Conservation (phyloP, 2,329 filamentous ascomycete species). For the Orbilia ellipsospora region DNA sequence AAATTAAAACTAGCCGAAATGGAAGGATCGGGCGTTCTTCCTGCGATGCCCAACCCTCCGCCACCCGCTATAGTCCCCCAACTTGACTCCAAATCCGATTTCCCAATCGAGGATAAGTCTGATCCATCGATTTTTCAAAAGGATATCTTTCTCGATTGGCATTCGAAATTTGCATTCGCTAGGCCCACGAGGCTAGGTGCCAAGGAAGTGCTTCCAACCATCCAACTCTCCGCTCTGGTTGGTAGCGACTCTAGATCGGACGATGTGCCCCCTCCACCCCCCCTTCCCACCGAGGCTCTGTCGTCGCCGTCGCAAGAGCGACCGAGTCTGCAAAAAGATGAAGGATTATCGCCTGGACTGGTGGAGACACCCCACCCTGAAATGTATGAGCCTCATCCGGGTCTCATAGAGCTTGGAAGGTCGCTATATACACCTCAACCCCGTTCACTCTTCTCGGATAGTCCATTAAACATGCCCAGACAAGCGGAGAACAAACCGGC, state of each 20-base stretch:
- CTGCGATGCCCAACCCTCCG: constrained; percentile 33
- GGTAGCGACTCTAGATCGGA: constrained; percentile 1
- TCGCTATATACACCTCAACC: constrained; percentile 46
- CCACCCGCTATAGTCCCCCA: constrained; percentile 13
- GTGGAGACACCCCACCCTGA: constrained; percentile 45
- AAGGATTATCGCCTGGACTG: constrained; percentile 24
- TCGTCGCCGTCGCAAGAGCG: constrained; percentile 36
- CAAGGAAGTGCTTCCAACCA: constrained; percentile 49
- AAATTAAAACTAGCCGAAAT: constrained; percentile 37
- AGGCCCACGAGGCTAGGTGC: constrained; percentile 31
- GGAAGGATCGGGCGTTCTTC: constrained; percentile 27
- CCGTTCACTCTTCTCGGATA: constrained; percentile 26
- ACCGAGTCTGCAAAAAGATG: constrained; percentile 20
- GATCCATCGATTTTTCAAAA: constrained; percentile 38
- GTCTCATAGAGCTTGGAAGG: constrained; percentile 39
- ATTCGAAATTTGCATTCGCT: constrained; percentile 52
- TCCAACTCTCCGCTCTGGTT: constrained; percentile 23
- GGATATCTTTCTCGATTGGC: constrained; percentile 53
- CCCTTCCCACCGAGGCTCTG: constrained; percentile 23
- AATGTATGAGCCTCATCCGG: constrained; percentile 43
- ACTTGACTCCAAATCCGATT: not conserved
- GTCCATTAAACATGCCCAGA: constrained; percentile 48
- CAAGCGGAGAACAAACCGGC: constrained; percentile 30
- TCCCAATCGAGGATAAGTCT: constrained; percentile 1
- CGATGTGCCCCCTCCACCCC: not conserved